phyloP scores from a whole-genome alignment of 139 green algal species.

The Coelastrella sp. region DNA sequence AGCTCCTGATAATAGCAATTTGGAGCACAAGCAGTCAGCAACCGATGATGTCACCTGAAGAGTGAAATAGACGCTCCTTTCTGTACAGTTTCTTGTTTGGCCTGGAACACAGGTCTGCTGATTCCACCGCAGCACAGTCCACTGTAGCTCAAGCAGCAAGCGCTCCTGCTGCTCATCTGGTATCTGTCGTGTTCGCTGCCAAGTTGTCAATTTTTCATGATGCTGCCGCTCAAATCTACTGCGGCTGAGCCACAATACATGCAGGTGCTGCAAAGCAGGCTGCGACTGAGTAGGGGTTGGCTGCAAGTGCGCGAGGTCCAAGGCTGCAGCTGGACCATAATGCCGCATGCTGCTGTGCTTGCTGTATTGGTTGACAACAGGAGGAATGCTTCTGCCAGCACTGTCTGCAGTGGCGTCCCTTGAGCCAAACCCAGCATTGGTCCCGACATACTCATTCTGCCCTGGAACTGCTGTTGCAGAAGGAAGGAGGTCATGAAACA shows the following conservation, averaged over 20 bases:
- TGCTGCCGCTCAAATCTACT: slow-evolving; percentile 25
- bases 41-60: too few species aligned
- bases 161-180: background rate
- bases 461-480: background rate
- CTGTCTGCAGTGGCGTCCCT: background rate
- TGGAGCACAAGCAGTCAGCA: background rate
- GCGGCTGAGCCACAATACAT: slow-evolving; percentile 44
- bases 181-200: slow-evolving; percentile 33
- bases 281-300: background rate
- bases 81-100: background rate
- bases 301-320: background rate
- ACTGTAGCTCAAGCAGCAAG: slow-evolving; percentile 34
- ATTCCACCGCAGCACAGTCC: slow-evolving; percentile 40
- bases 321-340: too few species aligned
- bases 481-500: slow-evolving; percentile 43
- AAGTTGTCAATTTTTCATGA: background rate
- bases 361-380: too few species aligned
- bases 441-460: background rate
- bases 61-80: background rate
- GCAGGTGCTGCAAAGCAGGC: slow-evolving; percentile 13
- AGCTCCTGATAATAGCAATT: too few species aligned
- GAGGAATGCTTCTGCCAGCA: background rate
- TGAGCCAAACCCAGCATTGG: too few species aligned
- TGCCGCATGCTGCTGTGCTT: background rate
- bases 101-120: slow-evolving; percentile 15